phyloP scores from a whole-genome alignment of 2,329 filamentous ascomycete genomes.

The Exserohilum turcica region DNA sequence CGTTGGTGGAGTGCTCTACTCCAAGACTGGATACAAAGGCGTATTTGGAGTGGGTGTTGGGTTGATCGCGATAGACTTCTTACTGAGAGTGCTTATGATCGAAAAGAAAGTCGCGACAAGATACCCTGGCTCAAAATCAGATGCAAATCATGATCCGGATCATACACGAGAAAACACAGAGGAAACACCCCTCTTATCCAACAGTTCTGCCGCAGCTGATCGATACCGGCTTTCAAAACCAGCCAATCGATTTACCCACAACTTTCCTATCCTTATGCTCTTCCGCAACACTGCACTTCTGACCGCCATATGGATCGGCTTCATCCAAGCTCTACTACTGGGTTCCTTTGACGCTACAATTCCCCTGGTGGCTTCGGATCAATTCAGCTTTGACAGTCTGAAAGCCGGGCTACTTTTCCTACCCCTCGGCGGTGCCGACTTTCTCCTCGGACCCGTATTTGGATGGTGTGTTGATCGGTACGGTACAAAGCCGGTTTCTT shows the following conservation, averaged over 20 bases:
- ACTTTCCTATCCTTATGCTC: constrained; percentile 56
- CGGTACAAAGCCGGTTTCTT: constrained; percentile 51
- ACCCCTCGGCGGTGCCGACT: constrained; percentile 51
- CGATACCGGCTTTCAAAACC: constrained; percentile 53
- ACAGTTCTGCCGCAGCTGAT: constrained; percentile 25
- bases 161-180: constrained; percentile 28
- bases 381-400: constrained; percentile 53
- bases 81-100: constrained; percentile 65
- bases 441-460: constrained; percentile 54
- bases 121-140: constrained; percentile 40
- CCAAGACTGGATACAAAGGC: constrained; percentile 61
- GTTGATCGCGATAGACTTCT: constrained; percentile 62
- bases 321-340: constrained; percentile 46
- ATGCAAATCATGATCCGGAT: not conserved
- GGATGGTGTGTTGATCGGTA: constrained; percentile 56
- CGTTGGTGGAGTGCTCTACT: constrained; percentile 65
- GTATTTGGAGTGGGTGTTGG: constrained; percentile 64
- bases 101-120: constrained; percentile 64
- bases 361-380: constrained; percentile 51
- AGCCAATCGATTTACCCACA: constrained; percentile 48
- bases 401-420: constrained; percentile 54
- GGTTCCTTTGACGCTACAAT: constrained; percentile 57
- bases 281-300: constrained; percentile 41
- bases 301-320: constrained; percentile 41
- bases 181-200: constrained; percentile 31